A percentile compares a stretch with the other conserved stretches of the same genome.
These are phyloP conservation scores for Lactifluus subvellereus DNA, from an alignment of 768 basidiomycete species.

Conservation along the genomic window DNA sequence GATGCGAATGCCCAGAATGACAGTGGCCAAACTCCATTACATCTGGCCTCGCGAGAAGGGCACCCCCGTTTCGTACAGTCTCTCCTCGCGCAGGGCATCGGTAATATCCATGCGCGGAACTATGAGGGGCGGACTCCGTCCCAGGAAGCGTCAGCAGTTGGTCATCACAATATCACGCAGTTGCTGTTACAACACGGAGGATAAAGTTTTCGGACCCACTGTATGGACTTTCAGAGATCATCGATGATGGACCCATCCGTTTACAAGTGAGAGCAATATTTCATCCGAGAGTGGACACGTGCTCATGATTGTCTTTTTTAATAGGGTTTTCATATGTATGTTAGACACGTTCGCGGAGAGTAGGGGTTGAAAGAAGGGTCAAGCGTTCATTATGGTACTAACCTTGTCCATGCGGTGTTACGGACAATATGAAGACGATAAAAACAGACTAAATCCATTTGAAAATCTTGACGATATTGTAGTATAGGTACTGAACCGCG, in stretches of 20 bases:
- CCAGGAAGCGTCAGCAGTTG: not conserved
- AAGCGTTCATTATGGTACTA: too few species aligned
- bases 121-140: not conserved
- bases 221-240: not conserved
- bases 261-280: too few species aligned
- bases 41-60: not conserved
- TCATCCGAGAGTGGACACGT: too few species aligned
- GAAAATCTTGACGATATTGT: not conserved
- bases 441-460: not conserved
- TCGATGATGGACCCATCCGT: too few species aligned
- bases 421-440: not conserved
- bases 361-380: too few species aligned
- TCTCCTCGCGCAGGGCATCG: not conserved
- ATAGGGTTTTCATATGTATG: too few species aligned
- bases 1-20: not conserved
- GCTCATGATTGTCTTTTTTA: too few species aligned
- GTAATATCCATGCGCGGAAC: not conserved
- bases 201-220: not conserved
- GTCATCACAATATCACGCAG: not conserved
- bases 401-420: not conserved
- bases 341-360: too few species aligned
- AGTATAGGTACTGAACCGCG: not conserved
- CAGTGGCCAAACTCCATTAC: not conserved
- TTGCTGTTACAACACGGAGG: not conserved
- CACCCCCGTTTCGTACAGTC: not conserved